phyloP scores from a whole-genome alignment of 2,329 filamentous ascomycete species.

The Akanthomyces dipterigenus region DNA sequence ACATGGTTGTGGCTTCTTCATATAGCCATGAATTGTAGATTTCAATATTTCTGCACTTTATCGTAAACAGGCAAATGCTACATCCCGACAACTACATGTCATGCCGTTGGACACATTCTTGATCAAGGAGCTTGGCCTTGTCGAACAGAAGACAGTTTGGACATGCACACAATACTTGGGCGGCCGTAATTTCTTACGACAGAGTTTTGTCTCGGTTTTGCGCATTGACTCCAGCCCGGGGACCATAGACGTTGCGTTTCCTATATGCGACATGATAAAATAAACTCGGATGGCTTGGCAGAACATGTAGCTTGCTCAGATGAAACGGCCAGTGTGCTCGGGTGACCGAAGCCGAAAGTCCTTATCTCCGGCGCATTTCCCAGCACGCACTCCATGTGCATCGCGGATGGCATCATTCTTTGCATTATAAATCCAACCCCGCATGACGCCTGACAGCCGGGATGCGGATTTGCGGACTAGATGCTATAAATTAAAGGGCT shows the following conservation, averaged over 20 bases:
- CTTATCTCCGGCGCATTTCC: neutral
- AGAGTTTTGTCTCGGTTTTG: neutral
- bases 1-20: neutral
- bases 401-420: conserved; percentile 1
- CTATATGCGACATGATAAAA: no score
- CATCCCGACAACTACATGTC: no score
- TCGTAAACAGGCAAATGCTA: no score
- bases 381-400: neutral
- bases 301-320: no score
- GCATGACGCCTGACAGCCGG: neutral
- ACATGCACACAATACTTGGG: neutral
- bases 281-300: no score
- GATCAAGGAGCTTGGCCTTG: no score
- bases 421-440: conserved; percentile 9
- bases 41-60: neutral
- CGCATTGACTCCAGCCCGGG: no score
- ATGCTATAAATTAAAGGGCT: neutral
- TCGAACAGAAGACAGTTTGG: no score
- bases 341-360: no score
- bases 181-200: neutral
- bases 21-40: neutral
- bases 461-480: neutral
- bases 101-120: no score
- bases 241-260: no score
- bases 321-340: no score